Percentiles rank a stretch among this genome's conserved stretches.
Evolutionary conservation across 2,329 filamentous ascomycete genomes (phyloP).

Genomic region (Lecanoromycetidae sp.): DNA sequence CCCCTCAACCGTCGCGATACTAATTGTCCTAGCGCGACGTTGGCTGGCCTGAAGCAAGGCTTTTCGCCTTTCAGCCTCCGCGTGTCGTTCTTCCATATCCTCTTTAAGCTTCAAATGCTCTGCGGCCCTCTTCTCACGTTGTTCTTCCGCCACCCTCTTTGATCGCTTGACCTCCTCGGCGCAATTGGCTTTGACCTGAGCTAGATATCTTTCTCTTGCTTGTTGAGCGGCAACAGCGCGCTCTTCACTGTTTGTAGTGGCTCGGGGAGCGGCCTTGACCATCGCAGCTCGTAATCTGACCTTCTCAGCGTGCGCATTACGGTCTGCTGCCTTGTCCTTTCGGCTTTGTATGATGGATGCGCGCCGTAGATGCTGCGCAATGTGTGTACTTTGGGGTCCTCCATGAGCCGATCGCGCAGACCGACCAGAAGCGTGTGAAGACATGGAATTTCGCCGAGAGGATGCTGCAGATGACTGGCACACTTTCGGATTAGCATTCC

Average conservation of each 20-base stretch:
- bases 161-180: constrained; percentile 54
- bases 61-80: constrained; percentile 49
- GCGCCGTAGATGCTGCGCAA: constrained; percentile 53
- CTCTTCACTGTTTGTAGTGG: constrained; percentile 45
- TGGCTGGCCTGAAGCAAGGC: constrained; percentile 35
- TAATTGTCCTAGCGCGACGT: constrained; percentile 38
- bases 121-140: constrained; percentile 50
- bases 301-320: constrained; percentile 54
- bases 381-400: constrained; percentile 43
- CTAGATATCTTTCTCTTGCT: constrained; percentile 50
- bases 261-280: constrained; percentile 46
- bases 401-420: constrained; percentile 37
- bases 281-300: constrained; percentile 51
- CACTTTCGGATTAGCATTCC: too few relatives aligned
- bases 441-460: constrained; percentile 53
- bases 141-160: constrained; percentile 55
- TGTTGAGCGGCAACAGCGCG: constrained; percentile 50
- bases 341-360: constrained; percentile 53
- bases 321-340: constrained; percentile 51
- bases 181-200: constrained; percentile 52
- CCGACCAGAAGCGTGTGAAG: constrained; percentile 46
- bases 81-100: constrained; percentile 54
- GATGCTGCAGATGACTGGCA: constrained; percentile 50
- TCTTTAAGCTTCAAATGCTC: constrained; percentile 46
- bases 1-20: constrained; percentile 35